Evolutionary conservation across 2,329 filamentous ascomycete genomes (phyloP).

Genomic region (Beauveria australis): DNA sequence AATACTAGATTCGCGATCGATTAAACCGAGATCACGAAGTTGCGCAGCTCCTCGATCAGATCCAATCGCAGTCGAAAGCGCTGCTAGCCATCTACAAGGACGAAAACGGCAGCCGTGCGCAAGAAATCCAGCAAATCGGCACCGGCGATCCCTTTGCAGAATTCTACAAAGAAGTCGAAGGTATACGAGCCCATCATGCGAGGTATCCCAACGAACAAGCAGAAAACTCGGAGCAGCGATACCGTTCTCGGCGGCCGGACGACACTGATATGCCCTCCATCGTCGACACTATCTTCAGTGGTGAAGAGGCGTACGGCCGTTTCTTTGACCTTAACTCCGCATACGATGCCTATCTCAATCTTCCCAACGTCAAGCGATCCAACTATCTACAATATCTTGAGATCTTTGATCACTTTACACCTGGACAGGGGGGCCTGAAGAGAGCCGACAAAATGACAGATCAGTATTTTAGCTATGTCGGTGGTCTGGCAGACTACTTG

Average conservation of each 20-base stretch:
- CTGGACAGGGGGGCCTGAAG: slow-evolving; percentile 66
- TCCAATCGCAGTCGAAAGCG: slow-evolving; percentile 75
- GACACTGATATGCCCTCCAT: slow-evolving; percentile 60
- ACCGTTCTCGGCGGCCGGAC: slow-evolving; percentile 60
- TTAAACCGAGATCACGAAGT: slow-evolving; percentile 90
- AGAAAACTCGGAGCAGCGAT: slow-evolving; percentile 89
- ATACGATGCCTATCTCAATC: slow-evolving; percentile 85
- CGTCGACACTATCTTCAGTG: slow-evolving; percentile 88
- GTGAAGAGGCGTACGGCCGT: slow-evolving; percentile 87
- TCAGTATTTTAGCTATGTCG: slow-evolving; percentile 84
- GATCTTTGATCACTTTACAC: slow-evolving; percentile 76
- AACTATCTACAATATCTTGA: slow-evolving; percentile 92
- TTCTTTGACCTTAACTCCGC: slow-evolving; percentile 81
- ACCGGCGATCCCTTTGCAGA: slow-evolving; percentile 81
- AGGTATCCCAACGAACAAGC: slow-evolving; percentile 91
- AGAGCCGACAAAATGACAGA: slow-evolving; percentile 82
- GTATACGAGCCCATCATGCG: slow-evolving; percentile 80
- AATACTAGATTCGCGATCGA: slow-evolving; percentile 69
- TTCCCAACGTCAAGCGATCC: slow-evolving; percentile 76
- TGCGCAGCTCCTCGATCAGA: slow-evolving; percentile 74
- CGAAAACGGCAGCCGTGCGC: slow-evolving; percentile 58
- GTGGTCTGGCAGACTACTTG: slow-evolving; percentile 70
- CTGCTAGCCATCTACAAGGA: slow-evolving; percentile 81
- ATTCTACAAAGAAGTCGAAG: slow-evolving; percentile 77
- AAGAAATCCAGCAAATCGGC: slow-evolving; percentile 77